Evolutionary conservation across 305 asterid genomes (phyloP).

Genomic region (Lippia alba): DNA sequence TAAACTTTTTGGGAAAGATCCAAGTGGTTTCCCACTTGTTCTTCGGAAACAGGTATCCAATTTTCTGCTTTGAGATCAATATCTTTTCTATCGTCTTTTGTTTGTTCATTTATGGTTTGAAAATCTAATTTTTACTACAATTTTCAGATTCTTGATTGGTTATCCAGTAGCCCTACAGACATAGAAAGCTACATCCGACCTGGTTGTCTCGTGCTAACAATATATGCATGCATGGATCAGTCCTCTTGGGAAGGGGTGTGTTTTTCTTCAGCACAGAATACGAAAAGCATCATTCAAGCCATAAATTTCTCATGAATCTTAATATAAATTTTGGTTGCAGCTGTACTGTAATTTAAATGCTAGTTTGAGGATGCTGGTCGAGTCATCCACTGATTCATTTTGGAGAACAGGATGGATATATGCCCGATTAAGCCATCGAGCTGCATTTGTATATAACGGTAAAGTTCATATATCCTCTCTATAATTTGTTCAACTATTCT

Average conservation of each 20-base stretch:
- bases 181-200: conserved; percentile 97
- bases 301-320: conserved; percentile 1
- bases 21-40: conserved; percentile 77
- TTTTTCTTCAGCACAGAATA: conserved; percentile 25
- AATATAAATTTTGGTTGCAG: conserved; percentile 53
- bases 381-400: conserved; percentile 71
- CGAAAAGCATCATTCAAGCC: conserved; percentile 20
- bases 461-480: conserved; percentile 27
- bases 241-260: conserved; percentile 86
- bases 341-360: conserved; percentile 70
- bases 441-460: conserved; percentile 87
- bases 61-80: conserved; percentile 23
- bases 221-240: conserved; percentile 85
- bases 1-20: conserved; percentile 96
- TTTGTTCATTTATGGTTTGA: conserved; percentile 33
- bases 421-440: conserved; percentile 70
- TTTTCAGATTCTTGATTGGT: conserved; percentile 96
- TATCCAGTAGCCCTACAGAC: conserved; percentile 90
- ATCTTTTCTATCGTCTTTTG: conserved; percentile 13
- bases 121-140: conserved; percentile 30
- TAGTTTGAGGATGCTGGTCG: conserved; percentile 82
- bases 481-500: background rate
- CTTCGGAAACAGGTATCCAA: conserved; percentile 81
- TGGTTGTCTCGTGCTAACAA: conserved; percentile 88
- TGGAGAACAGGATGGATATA: conserved; percentile 98